These are phyloP conservation scores for Phytophthora citricola DNA, from an alignment of 352 stramenopile genomes.

Conservation along the genomic window DNA sequence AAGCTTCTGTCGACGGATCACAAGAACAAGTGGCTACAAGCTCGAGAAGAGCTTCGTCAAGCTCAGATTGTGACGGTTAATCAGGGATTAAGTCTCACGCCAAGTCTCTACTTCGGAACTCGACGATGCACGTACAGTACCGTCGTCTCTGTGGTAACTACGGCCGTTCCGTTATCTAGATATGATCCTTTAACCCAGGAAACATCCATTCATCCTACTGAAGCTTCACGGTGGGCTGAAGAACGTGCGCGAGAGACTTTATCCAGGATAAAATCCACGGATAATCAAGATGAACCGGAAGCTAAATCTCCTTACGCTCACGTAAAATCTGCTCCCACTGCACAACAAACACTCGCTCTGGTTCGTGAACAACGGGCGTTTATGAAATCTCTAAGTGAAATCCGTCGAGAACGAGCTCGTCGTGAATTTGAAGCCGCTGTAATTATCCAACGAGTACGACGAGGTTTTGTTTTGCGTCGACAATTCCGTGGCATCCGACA, in stretches of 20 bases:
- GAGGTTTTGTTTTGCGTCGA: constrained; percentile 55
- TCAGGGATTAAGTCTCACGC: constrained; percentile 54
- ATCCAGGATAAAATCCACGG: constrained; percentile 2
- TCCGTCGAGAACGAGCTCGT: constrained; percentile 40
- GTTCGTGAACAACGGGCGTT: constrained; percentile 52
- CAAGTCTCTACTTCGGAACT: constrained; percentile 78
- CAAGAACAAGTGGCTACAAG: constrained; percentile 59
- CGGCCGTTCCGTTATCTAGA: constrained; percentile 38
- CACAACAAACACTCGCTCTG: constrained; percentile 45
- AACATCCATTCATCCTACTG: neutral
- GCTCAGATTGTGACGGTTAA: constrained; percentile 67
- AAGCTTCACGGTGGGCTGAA: constrained; percentile 31
- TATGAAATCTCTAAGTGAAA: constrained; percentile 45
- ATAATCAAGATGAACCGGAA: constrained; percentile 21
- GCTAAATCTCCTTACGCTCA: constrained; percentile 21
- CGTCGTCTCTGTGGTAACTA: constrained; percentile 75
- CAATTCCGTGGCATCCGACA: constrained; percentile 55
- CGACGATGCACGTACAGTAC: constrained; percentile 77
- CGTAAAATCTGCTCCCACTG: constrained; percentile 18
- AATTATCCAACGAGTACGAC: constrained; percentile 61
- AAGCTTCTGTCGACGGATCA: constrained; percentile 7
- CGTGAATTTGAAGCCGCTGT: constrained; percentile 54
- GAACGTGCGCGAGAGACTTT: constrained; percentile 21
- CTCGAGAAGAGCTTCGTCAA: constrained; percentile 57
- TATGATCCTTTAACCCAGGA: constrained; percentile 26